Conservation (phyloP, 1,139 yeast species). For the Magnusiomyces fungicola region DNA sequence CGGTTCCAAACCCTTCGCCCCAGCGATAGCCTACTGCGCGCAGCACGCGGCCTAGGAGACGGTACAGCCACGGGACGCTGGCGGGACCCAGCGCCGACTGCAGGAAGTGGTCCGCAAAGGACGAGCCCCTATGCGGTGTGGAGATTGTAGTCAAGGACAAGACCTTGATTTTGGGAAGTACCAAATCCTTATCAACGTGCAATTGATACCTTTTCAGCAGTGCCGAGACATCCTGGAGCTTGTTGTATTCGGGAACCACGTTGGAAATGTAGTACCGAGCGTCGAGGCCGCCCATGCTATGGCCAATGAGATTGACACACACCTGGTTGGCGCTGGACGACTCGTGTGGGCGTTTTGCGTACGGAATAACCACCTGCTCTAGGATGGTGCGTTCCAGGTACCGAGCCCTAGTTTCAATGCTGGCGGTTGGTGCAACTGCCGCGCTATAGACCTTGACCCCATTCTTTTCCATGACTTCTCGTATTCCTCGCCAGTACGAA, state of each 20-base stretch:
- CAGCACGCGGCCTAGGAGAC: constrained; percentile 1
- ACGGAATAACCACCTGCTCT: constrained; percentile 31
- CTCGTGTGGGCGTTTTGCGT: neutral
- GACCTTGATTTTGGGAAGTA: constrained; percentile 17
- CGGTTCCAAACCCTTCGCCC: constrained; percentile 6
- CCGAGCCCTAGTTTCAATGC: constrained; percentile 63
- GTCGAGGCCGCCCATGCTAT: constrained; percentile 93
- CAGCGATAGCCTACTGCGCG: neutral
- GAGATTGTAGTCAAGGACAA: constrained; percentile 72
- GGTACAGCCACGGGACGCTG: constrained; percentile 11
- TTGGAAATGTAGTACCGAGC: constrained; percentile 65
- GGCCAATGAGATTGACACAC: constrained; percentile 82
- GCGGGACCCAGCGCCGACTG: constrained; percentile 21
- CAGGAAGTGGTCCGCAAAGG: constrained; percentile 66
- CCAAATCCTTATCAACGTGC: too few relatives aligned
- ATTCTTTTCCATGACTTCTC: constrained; percentile 47
- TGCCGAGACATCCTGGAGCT: constrained; percentile 35
- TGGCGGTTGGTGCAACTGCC: constrained; percentile 76
- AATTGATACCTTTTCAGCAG: neutral
- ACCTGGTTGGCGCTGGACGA: too few relatives aligned
- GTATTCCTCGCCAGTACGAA: constrained; percentile 79
- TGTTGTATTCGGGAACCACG: constrained; percentile 41
- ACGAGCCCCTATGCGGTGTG: constrained; percentile 85
- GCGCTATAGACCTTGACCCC: constrained; percentile 71
- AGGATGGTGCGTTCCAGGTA: constrained; percentile 48